A percentile compares a stretch with the other conserved stretches of the same genome.
Conservation (phyloP, 306 rosid genomes). For the Argentina anserina region DNA sequence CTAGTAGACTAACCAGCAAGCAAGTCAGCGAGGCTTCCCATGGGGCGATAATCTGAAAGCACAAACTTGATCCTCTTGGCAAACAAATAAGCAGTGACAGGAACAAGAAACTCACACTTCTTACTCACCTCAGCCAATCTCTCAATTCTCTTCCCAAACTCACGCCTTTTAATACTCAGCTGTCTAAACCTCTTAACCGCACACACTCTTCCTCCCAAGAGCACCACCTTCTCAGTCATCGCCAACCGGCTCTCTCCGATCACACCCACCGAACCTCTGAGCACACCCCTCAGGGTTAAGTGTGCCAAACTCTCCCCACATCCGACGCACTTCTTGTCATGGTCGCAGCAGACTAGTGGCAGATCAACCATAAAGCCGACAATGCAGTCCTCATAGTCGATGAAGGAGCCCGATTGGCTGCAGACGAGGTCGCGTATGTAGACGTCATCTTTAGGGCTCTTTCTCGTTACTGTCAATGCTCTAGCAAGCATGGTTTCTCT, state of each 20-base stretch:
- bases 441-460: constrained; percentile 6
- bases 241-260: constrained; percentile 24
- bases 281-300: constrained; percentile 17
- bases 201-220: constrained; percentile 19
- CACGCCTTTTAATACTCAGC: background rate
- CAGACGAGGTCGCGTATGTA: background rate
- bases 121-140: constrained; percentile 5
- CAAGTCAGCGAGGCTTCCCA: constrained; percentile 35
- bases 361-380: constrained; percentile 28
- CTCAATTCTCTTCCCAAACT: constrained; percentile 29
- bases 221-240: constrained; percentile 31
- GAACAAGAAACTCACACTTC: constrained; percentile 20
- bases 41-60: constrained; percentile 23
- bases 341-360: constrained; percentile 19
- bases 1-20: constrained; percentile 10
- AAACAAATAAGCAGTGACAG: constrained; percentile 20
- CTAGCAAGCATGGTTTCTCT: constrained; percentile 17
- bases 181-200: constrained; percentile 31
- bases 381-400: constrained; percentile 27
- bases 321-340: constrained; percentile 4
- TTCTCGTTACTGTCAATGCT: constrained; percentile 17
- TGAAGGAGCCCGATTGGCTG: constrained; percentile 16
- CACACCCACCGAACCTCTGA: constrained; percentile 31
- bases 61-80: constrained; percentile 34
- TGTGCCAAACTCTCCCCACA: constrained; percentile 4